phyloP scores from a whole-genome alignment of 1,139 yeast genomes.

The Martiniozyma asiatica region DNA sequence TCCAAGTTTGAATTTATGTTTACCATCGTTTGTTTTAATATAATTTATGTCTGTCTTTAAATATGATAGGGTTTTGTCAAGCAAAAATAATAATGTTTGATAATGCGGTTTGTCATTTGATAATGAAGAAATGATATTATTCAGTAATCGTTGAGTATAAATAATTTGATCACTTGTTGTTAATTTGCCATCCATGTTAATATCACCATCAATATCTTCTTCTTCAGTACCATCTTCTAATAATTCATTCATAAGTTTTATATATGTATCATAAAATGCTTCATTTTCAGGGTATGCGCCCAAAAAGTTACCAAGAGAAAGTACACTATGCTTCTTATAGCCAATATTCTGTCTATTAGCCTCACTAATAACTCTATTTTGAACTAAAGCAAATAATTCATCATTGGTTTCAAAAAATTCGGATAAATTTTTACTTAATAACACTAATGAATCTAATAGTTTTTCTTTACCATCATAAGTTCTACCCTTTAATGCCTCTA shows the following conservation, averaged over 20 bases:
- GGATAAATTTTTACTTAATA: slow-evolving; percentile 38
- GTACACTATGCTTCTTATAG: slow-evolving; percentile 47
- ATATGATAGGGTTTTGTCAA: slow-evolving; percentile 1
- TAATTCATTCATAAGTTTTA: slow-evolving; percentile 26
- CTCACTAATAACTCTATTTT: slow-evolving; percentile 42
- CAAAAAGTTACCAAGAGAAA: slow-evolving; percentile 37
- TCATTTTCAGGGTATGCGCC: slow-evolving; percentile 31
- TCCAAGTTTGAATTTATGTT: slow-evolving; percentile 8
- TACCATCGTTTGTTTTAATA: slow-evolving; percentile 9
- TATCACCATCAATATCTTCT: slow-evolving; percentile 12
- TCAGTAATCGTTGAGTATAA: slow-evolving; percentile 1
- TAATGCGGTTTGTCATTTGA: neutral
- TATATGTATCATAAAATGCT: slow-evolving; percentile 27
- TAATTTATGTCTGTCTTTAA: slow-evolving; percentile 4
- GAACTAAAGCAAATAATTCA: slow-evolving; percentile 26
- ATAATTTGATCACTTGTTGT: neutral
- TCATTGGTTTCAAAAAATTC: slow-evolving; percentile 21
- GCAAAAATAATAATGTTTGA: slow-evolving; percentile 4
- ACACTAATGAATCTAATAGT: slow-evolving; percentile 59
- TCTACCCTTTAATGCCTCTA: slow-evolving; percentile 62
- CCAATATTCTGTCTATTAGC: slow-evolving; percentile 54
- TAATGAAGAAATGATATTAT: slow-evolving; percentile 4
- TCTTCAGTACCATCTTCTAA: slow-evolving; percentile 23
- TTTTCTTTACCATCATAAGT: slow-evolving; percentile 85
- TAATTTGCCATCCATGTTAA: slow-evolving; percentile 1